Conservation (phyloP, 331 rosid genomes). For the Rhamnella rubrinervis region DNA sequence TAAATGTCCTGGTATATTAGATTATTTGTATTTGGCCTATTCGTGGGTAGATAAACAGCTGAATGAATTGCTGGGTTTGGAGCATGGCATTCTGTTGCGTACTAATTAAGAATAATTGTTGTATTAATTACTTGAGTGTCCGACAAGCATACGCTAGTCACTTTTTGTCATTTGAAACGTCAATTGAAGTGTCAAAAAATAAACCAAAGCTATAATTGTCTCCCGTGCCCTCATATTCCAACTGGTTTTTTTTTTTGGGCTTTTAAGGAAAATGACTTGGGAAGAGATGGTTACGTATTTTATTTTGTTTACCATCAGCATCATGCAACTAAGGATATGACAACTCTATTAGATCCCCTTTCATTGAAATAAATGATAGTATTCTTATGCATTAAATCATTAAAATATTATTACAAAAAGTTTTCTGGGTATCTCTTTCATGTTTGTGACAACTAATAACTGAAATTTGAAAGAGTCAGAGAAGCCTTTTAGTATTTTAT, state of each 20-base stretch:
- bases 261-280: slow-evolving; percentile 21
- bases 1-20: too few species aligned
- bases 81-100: too few species aligned
- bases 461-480: too few species aligned
- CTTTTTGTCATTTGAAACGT: slow-evolving; percentile 6
- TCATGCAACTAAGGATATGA: slow-evolving; percentile 2
- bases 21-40: too few species aligned
- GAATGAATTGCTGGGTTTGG: too few species aligned
- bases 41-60: too few species aligned
- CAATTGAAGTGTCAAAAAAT: slow-evolving; percentile 9
- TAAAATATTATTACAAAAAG: too few species aligned
- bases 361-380: background rate
- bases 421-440: too few species aligned
- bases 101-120: too few species aligned
- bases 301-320: slow-evolving; percentile 24
- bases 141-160: slow-evolving; percentile 18
- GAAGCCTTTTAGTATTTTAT: too few species aligned
- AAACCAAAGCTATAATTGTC: background rate
- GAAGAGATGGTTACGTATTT: slow-evolving; percentile 12
- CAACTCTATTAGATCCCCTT: background rate
- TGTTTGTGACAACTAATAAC: too few species aligned
- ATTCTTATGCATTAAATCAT: background rate
- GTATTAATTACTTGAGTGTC: background rate
- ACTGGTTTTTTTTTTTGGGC: background rate
- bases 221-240: slow-evolving; percentile 1